Conservation (phyloP, 1,139 yeast genomes). For the Pichia sp. region DNA sequence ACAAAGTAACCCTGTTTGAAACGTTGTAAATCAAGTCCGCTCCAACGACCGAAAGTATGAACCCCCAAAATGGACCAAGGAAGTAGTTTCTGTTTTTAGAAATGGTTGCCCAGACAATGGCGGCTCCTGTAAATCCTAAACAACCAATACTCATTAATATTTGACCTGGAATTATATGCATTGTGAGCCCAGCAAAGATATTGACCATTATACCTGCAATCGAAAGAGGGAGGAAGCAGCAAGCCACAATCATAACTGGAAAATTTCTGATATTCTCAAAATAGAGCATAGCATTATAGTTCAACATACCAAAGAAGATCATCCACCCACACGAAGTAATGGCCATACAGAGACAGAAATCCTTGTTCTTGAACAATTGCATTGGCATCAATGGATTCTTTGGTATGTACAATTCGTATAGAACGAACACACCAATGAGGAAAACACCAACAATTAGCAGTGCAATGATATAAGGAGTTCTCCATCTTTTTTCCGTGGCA, state of each 20-base stretch:
- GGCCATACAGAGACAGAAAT: slow-evolving; percentile 33
- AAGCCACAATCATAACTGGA: slow-evolving; percentile 34
- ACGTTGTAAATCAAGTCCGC: slow-evolving; percentile 40
- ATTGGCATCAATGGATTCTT: slow-evolving; percentile 39
- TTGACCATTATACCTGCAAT: slow-evolving; percentile 33
- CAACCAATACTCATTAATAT: slow-evolving; percentile 31
- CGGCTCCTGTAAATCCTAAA: slow-evolving; percentile 28
- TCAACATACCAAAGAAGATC: slow-evolving; percentile 32
- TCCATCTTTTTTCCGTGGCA: slow-evolving; percentile 35
- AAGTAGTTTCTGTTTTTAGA: slow-evolving; percentile 31
- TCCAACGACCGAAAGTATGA: slow-evolving; percentile 34
- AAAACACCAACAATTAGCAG: slow-evolving; percentile 33
- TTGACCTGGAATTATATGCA: slow-evolving; percentile 36
- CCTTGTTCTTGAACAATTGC: slow-evolving; percentile 31
- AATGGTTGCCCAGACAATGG: slow-evolving; percentile 35
- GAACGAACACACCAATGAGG: slow-evolving; percentile 29
- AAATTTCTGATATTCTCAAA: slow-evolving; percentile 33
- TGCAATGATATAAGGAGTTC: slow-evolving; percentile 38
- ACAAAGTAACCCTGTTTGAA: slow-evolving; percentile 33
- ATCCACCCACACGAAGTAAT: slow-evolving; percentile 32
- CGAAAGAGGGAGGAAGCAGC: slow-evolving; percentile 32
- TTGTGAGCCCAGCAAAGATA: slow-evolving; percentile 35
- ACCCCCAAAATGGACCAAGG: slow-evolving; percentile 37
- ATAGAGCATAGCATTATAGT: slow-evolving; percentile 33
- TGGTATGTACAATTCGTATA: slow-evolving; percentile 34